phyloP scores from a whole-genome alignment of 441 rosid genomes.

The Biscutella auriculata region DNA sequence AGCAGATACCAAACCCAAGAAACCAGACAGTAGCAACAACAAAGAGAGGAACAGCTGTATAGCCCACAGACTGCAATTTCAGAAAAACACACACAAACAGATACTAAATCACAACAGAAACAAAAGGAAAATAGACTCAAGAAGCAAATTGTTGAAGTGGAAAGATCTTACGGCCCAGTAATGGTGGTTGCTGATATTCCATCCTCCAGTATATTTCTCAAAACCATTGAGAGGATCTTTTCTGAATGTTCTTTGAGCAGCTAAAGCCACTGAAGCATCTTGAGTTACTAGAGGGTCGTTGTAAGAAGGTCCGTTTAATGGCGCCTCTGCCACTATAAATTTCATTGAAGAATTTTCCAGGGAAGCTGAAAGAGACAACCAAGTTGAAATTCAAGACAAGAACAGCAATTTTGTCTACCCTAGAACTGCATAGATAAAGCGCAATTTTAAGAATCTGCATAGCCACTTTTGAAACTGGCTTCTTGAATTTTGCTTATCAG shows the following conservation, averaged over 20 bases:
- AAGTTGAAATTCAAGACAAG: conserved; percentile 1
- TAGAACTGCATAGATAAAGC: too few species aligned
- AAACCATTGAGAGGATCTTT: conserved; percentile 74
- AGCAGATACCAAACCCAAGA: conserved; percentile 54
- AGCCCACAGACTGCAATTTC: conserved; percentile 66
- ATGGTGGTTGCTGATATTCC: conserved; percentile 72
- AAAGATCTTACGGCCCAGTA: conserved; percentile 78
- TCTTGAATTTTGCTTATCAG: neutral
- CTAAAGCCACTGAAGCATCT: conserved; percentile 40
- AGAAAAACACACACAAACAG: conserved; percentile 5
- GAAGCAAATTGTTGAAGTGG: neutral
- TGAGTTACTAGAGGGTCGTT: conserved; percentile 14
- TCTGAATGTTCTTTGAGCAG: conserved; percentile 67
- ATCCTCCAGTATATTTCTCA: conserved; percentile 62
- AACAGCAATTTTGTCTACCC: neutral
- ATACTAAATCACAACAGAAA: neutral
- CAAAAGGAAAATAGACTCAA: neutral
- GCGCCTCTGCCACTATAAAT: conserved; percentile 43
- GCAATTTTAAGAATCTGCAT: too few species aligned
- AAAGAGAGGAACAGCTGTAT: conserved; percentile 66
- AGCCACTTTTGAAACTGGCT: neutral
- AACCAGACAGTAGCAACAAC: conserved; percentile 56
- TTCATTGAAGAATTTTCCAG: conserved; percentile 23
- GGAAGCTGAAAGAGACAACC: conserved; percentile 18
- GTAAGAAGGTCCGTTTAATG: conserved; percentile 34